Conservation (phyloP, 176 grass and related monocot genomes). For the Aegilops bicornis region DNA sequence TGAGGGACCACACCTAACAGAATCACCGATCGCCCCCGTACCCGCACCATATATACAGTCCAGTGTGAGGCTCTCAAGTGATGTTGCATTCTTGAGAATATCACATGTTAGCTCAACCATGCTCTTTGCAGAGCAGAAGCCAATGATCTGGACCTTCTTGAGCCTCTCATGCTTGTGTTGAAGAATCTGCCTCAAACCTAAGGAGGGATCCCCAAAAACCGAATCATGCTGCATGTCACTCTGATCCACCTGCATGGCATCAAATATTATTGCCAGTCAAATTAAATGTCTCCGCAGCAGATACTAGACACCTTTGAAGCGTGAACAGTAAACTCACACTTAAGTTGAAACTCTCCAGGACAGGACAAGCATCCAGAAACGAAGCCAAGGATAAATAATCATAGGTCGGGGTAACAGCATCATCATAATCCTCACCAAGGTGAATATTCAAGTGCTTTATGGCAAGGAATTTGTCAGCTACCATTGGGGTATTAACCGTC, state of each 20-base stretch:
- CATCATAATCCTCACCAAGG: no score
- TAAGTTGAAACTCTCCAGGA: not conserved
- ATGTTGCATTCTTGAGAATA: not conserved
- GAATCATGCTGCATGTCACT: no score
- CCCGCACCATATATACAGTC: not conserved
- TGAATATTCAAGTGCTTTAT: not conserved
- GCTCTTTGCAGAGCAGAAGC: no score
- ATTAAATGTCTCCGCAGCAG: no score
- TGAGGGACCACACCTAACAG: not conserved
- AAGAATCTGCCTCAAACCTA: not conserved
- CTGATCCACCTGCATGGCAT: not conserved
- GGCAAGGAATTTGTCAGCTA: not conserved
- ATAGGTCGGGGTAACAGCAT: not conserved
- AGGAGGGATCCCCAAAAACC: not conserved
- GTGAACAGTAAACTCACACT: not conserved
- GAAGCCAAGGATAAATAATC: not conserved
- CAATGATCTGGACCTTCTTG: not conserved
- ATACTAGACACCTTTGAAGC: not conserved
- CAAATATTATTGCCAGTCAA: no score
- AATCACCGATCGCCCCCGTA: no score
- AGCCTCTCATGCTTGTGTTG: not conserved
- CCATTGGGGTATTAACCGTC: not conserved
- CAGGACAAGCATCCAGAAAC: no score
- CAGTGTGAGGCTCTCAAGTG: not conserved
- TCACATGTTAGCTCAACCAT: no score